phyloP scores from a whole-genome alignment of 2,329 filamentous ascomycete species.

The Ophiostoma sp. region DNA sequence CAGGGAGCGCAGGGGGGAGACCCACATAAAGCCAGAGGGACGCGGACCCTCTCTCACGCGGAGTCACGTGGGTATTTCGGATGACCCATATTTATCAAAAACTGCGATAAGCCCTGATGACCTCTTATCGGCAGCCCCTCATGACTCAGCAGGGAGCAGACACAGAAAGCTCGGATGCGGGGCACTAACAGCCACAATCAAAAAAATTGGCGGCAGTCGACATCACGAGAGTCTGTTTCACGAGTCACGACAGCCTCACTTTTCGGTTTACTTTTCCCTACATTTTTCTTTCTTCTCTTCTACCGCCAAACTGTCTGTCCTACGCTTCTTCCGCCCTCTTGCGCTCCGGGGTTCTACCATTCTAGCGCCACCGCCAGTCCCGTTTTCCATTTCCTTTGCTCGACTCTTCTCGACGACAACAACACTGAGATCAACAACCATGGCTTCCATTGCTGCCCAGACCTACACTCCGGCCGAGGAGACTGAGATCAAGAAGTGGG shows the following conservation, averaged over 20 bases:
- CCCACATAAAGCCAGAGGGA: neutral
- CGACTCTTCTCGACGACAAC: slow-evolving; percentile 24
- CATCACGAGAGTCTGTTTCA: slow-evolving; percentile 8
- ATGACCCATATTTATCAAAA: neutral
- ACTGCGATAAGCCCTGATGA: neutral
- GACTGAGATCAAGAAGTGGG: slow-evolving; percentile 84
- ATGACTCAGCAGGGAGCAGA: neutral
- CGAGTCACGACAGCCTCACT: neutral
- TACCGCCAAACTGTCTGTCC: slow-evolving; percentile 42
- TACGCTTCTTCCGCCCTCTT: slow-evolving; percentile 36
- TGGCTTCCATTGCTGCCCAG: slow-evolving; percentile 58
- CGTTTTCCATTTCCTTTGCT: slow-evolving; percentile 14
- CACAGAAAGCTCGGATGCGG: slow-evolving; percentile 4
- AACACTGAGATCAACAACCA: slow-evolving; percentile 33
- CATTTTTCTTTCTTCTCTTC: neutral
- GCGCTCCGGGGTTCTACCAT: slow-evolving; percentile 33
- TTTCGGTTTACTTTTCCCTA: neutral
- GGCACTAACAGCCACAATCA: slow-evolving; percentile 7
- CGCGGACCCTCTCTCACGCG: neutral
- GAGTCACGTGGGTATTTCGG: neutral
- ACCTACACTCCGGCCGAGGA: slow-evolving; percentile 75
- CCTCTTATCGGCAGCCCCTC: slow-evolving; percentile 12
- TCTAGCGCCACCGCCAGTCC: slow-evolving; percentile 23
- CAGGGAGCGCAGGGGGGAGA: neutral
- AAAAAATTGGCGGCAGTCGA: slow-evolving; percentile 5